Evolutionary conservation across 805 yeast genomes (phyloP).

Genomic region (Yamadazyma sp.): DNA sequence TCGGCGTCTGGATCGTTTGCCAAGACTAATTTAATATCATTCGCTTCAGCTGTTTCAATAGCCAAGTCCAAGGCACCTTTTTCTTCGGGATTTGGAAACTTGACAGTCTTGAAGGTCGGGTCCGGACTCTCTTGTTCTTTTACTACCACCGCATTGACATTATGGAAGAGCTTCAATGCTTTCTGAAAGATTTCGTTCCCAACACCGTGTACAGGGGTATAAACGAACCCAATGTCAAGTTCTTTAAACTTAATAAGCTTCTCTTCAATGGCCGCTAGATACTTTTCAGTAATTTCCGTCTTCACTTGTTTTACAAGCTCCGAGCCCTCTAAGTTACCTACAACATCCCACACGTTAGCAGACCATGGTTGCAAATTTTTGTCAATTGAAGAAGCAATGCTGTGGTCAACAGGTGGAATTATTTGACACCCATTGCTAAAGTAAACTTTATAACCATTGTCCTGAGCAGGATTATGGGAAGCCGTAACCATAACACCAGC

Average conservation of each 20-base stretch:
- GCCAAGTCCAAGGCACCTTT: slow-evolving; percentile 84
- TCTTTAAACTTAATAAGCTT: slow-evolving; percentile 7
- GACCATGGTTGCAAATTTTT: slow-evolving; percentile 64
- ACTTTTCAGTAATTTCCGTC: slow-evolving; percentile 41
- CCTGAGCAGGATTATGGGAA: slow-evolving; percentile 80
- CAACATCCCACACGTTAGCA: slow-evolving; percentile 48
- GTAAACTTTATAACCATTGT: slow-evolving; percentile 94
- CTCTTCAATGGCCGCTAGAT: slow-evolving; percentile 26
- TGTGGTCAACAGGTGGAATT: slow-evolving; percentile 83
- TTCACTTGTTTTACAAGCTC: slow-evolving; percentile 41
- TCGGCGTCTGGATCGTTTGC: slow-evolving; percentile 99
- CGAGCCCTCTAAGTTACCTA: slow-evolving; percentile 28
- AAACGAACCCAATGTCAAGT: slow-evolving; percentile 54
- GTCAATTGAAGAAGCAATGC: slow-evolving; percentile 65
- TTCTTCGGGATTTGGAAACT: slow-evolving; percentile 95
- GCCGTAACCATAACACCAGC: slow-evolving; percentile 95
- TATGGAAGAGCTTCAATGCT: slow-evolving; percentile 39
- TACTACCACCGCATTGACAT: slow-evolving; percentile 38
- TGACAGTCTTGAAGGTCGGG: slow-evolving; percentile 82
- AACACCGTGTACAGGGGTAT: slow-evolving; percentile 96
- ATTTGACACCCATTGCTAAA: slow-evolving; percentile 94
- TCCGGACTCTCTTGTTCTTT: slow-evolving; percentile 70
- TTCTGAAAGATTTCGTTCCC: slow-evolving; percentile 63
- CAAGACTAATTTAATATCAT: slow-evolving; percentile 55
- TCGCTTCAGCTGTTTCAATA: slow-evolving; percentile 55